Evolutionary conservation across 1,284 basidiomycete genomes (phyloP).

Genomic region (Cryptococcus sp.): DNA sequence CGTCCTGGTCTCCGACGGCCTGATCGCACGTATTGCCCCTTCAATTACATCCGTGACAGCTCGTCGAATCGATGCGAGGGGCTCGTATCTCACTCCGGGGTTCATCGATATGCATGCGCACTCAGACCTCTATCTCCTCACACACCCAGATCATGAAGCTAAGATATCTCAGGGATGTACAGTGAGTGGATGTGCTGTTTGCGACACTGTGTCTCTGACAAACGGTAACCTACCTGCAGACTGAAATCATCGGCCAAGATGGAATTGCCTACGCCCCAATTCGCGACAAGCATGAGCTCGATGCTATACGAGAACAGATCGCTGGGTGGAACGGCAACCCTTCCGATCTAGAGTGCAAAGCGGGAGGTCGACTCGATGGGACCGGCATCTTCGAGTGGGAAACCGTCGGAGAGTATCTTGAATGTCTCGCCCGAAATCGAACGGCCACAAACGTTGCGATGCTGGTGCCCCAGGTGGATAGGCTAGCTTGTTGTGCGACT

Average conservation of each 20-base stretch:
- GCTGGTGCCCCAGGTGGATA: slow-evolving; percentile 44
- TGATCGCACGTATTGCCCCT: slow-evolving; percentile 25
- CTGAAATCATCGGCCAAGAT: slow-evolving; percentile 53
- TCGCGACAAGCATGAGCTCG: slow-evolving; percentile 18
- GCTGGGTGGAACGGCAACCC: slow-evolving; percentile 53
- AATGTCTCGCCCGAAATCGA: slow-evolving; percentile 41
- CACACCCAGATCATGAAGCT: slow-evolving; percentile 43
- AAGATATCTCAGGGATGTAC: slow-evolving; percentile 51
- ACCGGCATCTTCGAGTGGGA: slow-evolving; percentile 46
- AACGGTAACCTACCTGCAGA: slow-evolving; percentile 16
- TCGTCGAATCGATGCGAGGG: slow-evolving; percentile 28
- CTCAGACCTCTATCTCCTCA: slow-evolving; percentile 48
- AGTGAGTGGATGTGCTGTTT: slow-evolving; percentile 20
- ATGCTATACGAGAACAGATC: slow-evolving; percentile 45
- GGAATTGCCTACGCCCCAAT: slow-evolving; percentile 50
- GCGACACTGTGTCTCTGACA: no score
- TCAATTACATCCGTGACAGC: slow-evolving; percentile 1
- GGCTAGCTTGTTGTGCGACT: neutral
- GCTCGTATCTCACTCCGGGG: slow-evolving; percentile 41
- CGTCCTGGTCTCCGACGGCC: slow-evolving; percentile 34
- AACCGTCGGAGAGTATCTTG: slow-evolving; percentile 40
- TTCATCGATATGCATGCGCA: slow-evolving; percentile 54
- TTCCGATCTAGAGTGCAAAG: slow-evolving; percentile 28
- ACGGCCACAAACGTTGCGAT: slow-evolving; percentile 49
- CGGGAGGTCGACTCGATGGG: slow-evolving; percentile 10